Base-by-base conservation (phyloP, 2,329 filamentous ascomycete species). In the Phyllosticta citrichinensis region DNA sequence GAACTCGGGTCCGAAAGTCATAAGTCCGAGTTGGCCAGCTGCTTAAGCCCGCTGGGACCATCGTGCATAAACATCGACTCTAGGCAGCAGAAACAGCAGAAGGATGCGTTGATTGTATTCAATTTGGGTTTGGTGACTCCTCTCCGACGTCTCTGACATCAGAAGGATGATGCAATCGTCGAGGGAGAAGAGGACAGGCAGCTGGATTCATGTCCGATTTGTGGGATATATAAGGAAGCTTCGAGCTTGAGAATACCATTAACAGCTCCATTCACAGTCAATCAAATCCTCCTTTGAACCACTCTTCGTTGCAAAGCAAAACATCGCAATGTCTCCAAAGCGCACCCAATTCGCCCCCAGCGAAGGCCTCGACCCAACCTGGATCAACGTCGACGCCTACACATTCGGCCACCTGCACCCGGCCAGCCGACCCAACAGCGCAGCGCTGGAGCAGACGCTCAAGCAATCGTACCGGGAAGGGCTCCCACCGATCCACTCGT, bases 401-500 rank as follows among this genome's bases (percentile, higher is more conserved):
- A 56, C 25, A 22, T 47, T 52, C 14, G 14, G 22, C 2, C 50
- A 35, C 6, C 52, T 55, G 4, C 52, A 55, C 52, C 25, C 25
- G 3, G 9, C 5, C 14, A 56, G n/a, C 2, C 40, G 40, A 1
- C 53, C 47, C 40, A 52, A 52, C 40, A 14, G 27, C 30, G 30
- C 27, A 20, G 27, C 30, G 8, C 30, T 59, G 22, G 22, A 54
- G 1, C 57, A 22, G 17, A 47, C 33, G 9, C 57, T 58, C 27
- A 30, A 17, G 10, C 52, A 35, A 33, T 55, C 52, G n/a, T 17
- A 12, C 20, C 22, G 27, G 12, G 27, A 25, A 5, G 30, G 52
- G 17, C 68, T 74, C 2, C 70, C 71, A 4, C 67, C 71, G 57
- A 73, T 74, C 54, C 68, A 69, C 55, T 72, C 72, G 2, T 70